Base-by-base conservation (phyloP, 192 early-diverging fungal genomes). In the Linderina pennispora region DNA sequence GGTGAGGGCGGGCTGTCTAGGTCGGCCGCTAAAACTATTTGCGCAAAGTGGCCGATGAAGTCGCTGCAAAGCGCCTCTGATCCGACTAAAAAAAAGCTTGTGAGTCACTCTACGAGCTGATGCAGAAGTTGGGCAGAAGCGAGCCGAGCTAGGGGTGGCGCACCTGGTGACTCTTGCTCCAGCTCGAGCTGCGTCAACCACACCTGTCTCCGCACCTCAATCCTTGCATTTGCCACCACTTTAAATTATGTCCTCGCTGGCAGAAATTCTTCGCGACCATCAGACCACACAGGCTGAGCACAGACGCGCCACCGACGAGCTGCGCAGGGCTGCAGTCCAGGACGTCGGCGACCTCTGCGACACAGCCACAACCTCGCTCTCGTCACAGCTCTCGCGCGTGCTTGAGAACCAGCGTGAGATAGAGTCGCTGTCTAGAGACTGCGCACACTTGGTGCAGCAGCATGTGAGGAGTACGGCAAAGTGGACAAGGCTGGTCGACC, bases 401-500 rank as follows among this genome's bases (percentile, higher is more conserved):
- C 44, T 55, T 11, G 44, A 58, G 9, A 64, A 59, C 55, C 67
- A 71, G 44, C 50, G 57, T 11, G 57, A 62, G 40, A 71, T 71
- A 38, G 67, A 71, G 33, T 35, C 55, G 2, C 48, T 71, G 11
- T 36, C 67, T 2, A 45, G 57, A n/a, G 57, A 64, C 48, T 63
- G 61, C 50, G 56, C 57, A 3, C 60, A 55, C 9, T 48, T 63
- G 11, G 59, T 64, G 0, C 60, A 63, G 42, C 56, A 63, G 40
- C 67, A 71, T 31, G 48, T 45, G 21, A 43, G 61, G 17, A 55
- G 48, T 36, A 84, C 87, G 8, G 63, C 81, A 22, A 82, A 90
- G 59, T 95, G 92, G 92, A 61, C 89, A 0, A 63, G 67, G 28
- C 60, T 90, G 31, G 78, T 92, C 1, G 80, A 82, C 24, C 72